A percentile compares a stretch with the other conserved stretches of the same genome.
These are phyloP conservation scores for Selenicereus undatus DNA, from an alignment of 148 eudicot species.

Conservation along the genomic window DNA sequence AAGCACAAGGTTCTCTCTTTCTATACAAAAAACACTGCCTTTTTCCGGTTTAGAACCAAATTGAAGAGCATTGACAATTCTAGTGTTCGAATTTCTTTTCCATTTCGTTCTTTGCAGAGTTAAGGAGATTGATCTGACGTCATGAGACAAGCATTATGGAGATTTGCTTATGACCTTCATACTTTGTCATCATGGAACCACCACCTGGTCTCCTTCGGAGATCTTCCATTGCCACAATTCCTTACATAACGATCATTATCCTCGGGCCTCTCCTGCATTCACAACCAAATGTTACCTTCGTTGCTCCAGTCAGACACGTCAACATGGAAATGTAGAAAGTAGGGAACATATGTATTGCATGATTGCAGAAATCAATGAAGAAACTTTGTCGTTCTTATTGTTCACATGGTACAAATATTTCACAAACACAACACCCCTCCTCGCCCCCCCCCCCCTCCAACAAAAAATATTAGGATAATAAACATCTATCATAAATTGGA, in stretches of 20 bases:
- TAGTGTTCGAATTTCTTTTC: constrained; percentile 18
- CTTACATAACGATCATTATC: constrained; percentile 86
- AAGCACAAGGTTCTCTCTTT: constrained; percentile 16
- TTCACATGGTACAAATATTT: neutral
- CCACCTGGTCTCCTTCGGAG: constrained; percentile 95
- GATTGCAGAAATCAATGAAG: neutral
- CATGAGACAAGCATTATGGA: constrained; percentile 15
- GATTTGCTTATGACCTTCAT: constrained; percentile 30
- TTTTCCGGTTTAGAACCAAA: constrained; percentile 14
- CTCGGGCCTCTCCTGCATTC: constrained; percentile 79
- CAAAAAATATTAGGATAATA: too few species aligned
- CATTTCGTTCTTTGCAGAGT: constrained; percentile 19
- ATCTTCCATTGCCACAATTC: constrained; percentile 81
- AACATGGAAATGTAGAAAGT: neutral
- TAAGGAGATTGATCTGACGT: constrained; percentile 22
- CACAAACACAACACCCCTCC: too few species aligned
- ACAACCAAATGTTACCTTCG: constrained; percentile 14
- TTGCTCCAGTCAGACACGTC: neutral
- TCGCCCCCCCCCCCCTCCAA: too few species aligned
- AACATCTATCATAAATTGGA: too few species aligned
- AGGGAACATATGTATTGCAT: neutral
- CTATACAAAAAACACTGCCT: constrained; percentile 24
- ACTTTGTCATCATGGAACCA: constrained; percentile 97
- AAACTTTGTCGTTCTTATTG: neutral
- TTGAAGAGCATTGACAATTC: constrained; percentile 19